Conservation (phyloP, 352 stramenopile species). For the Phytophthora idaei region DNA sequence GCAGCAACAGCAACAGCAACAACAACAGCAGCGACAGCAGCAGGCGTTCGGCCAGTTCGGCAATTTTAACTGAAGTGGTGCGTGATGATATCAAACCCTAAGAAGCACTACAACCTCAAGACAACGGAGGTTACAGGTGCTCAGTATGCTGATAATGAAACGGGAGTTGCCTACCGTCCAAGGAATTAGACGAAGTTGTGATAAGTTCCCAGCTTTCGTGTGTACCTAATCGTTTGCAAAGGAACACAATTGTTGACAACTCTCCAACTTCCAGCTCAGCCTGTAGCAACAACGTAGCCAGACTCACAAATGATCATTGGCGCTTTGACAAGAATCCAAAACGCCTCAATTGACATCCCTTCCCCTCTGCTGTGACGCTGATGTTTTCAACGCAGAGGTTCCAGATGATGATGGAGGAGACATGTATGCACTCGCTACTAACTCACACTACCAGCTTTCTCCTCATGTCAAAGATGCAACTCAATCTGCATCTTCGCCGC, state of each 20-base stretch:
- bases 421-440: constrained; percentile 33
- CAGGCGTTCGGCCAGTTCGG: constrained; percentile 70
- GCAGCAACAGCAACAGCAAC: constrained; percentile 56
- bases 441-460: constrained; percentile 24
- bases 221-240: constrained; percentile 18
- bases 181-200: constrained; percentile 28
- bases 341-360: constrained; percentile 31
- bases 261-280: neutral
- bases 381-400: constrained; percentile 29
- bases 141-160: constrained; percentile 32
- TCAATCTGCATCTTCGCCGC: constrained; percentile 19
- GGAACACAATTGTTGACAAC: neutral
- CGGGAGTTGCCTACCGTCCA: constrained; percentile 21
- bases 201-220: constrained; percentile 13
- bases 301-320: constrained; percentile 23
- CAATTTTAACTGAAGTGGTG: constrained; percentile 38
- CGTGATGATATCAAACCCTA: constrained; percentile 3
- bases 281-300: constrained; percentile 11
- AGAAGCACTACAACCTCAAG: constrained; percentile 19
- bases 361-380: constrained; percentile 20
- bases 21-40: constrained; percentile 57
- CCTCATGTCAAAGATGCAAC: constrained; percentile 27
- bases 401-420: constrained; percentile 29
- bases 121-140: constrained; percentile 5
- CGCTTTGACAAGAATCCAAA: constrained; percentile 32